Base-by-base conservation (phyloP, 331 rosid species). In the Malus hybrid region DNA sequence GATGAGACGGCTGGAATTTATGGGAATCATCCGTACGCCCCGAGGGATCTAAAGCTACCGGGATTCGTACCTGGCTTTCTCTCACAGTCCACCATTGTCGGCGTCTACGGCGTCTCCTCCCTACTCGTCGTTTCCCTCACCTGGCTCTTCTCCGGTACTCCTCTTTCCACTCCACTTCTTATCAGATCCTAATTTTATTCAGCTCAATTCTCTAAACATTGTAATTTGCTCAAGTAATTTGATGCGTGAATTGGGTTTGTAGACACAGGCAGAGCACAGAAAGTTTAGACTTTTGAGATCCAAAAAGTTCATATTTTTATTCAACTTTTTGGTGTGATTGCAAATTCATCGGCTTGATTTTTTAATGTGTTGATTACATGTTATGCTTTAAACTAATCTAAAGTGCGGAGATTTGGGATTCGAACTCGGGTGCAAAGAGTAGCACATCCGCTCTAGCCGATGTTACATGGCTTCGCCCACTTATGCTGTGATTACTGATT, bases 121-220 rank as follows among this genome's bases (percentile, higher is more conserved):
- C 16, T 92, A 29, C 63, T 94, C 48, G 39, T 86, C 77, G 64
- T 81, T 75, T 70, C 77, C 11, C 53, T 78, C 55, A 44, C 78
- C 70, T 93, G 92, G 93, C 58, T 87, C 76, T 52, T 85, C 80
- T 89, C 96, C 53, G 96, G 97, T 91, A 72, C 34, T 63, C 60
- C 16, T 29, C 66, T 46, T 15, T 11, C 11, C 62, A 55, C 33
- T 19, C 39, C 16, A 53, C 13, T 33, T 30, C 69, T 42, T 7
- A 18, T 19, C 10, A 36, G 56, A 72, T 42, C 56, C 5, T 10
- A 2, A 58, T 62, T 13, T 29, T 33, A 42, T 20, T 9, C 46
- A 20, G 16, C 19, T 72, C 52, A 2, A 8, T 18, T 79, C 16
- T 19, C 16, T 15, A 5, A n/a, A 42, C 5, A 4, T 16, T 13